These are phyloP conservation scores for Astathelohania contejeani DNA, from an alignment of 371 early-diverging fungal species.

Conservation along the genomic window DNA sequence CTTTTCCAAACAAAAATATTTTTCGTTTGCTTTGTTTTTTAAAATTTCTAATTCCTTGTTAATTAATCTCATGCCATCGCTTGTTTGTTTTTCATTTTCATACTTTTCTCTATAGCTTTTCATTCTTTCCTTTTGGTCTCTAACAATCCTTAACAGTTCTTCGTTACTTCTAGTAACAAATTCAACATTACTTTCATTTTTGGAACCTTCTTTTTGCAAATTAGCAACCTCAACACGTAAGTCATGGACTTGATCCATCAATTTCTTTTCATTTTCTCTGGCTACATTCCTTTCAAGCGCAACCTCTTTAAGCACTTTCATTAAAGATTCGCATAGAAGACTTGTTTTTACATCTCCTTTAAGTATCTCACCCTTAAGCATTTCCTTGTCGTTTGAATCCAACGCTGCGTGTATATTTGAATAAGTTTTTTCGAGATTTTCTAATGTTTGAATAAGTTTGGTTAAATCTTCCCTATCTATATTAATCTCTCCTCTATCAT, in stretches of 20 bases:
- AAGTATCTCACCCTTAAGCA: conserved; percentile 31
- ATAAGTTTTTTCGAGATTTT: conserved; percentile 26
- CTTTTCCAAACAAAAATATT: conserved; percentile 27
- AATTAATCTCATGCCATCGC: conserved; percentile 15
- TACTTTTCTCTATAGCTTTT: conserved; percentile 1
- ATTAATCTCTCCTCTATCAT: background rate
- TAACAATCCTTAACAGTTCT: conserved; percentile 37
- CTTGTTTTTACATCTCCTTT: conserved; percentile 32
- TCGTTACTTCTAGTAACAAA: conserved; percentile 16
- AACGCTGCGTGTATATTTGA: conserved; percentile 18
- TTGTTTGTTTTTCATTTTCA: conserved; percentile 3
- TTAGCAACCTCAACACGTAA: conserved; percentile 10
- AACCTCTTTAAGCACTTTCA: conserved; percentile 38
- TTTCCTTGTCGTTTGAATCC: conserved; percentile 12
- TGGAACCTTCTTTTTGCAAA: conserved; percentile 15
- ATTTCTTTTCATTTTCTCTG: conserved; percentile 9
- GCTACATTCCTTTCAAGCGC: conserved; percentile 27
- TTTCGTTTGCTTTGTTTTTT: conserved; percentile 26
- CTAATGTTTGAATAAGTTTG: conserved; percentile 17
- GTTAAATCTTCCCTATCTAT: conserved; percentile 3
- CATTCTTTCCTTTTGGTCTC: conserved; percentile 36
- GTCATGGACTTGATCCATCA: conserved; percentile 10
- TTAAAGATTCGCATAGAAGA: conserved; percentile 37
- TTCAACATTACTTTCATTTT: conserved; percentile 25
- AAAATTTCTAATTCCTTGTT: conserved; percentile 34